Base-by-base conservation (phyloP, 2,329 filamentous ascomycete species). In the Aspergillus sp. region DNA sequence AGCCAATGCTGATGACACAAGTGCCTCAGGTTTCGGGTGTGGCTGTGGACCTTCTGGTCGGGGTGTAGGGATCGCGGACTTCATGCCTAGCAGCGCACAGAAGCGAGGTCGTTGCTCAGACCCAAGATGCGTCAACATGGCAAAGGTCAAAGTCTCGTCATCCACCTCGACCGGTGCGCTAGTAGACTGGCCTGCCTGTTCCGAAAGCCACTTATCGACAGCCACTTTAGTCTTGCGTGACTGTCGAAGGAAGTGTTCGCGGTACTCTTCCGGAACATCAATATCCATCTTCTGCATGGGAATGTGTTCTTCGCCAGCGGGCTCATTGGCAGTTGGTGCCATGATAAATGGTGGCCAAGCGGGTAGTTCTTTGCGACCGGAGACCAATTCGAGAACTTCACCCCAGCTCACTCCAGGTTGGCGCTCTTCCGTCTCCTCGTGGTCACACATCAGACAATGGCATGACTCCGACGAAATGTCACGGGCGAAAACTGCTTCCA, bases 401-500 rank as follows among this genome's bases (percentile, higher is more conserved):
- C 93, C 91, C 91, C 91, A 98, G 49, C 88, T 93, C 28, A 96
- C 75, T 2, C 90, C 90, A 2, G 61, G 56, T 5, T 56, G 56
- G 43, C 76, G 78, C 49, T 82, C 79, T 31, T 72, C 70, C 27
- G 77, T 58, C 11, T 85, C 78, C 32, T 83, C 77, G 32, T 79
- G 70, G 37, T 85, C 80, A 60, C 91, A 97, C 75, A 96, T 88
- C 44, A 93, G 74, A 64, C 91, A 97, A 35, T 76, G 72, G 63
- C 91, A 97, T n/a, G 85, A 82, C 58, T 95, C 83, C 0, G 83
- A 83, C 0, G 90, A 90, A 31, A 98, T 83, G 59, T 97, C 91
- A 47, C 93, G 79, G 2, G 90, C 90, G 67, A 98, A 97, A 7
- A 98, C 90, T 44, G 91, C 88, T 62, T 96, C 91, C 4, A 98